Percentiles rank a stretch among this genome's conserved stretches.
Evolutionary conservation across 2,329 filamentous ascomycete genomes (phyloP).

Genomic region (Sarocladium strictum): DNA sequence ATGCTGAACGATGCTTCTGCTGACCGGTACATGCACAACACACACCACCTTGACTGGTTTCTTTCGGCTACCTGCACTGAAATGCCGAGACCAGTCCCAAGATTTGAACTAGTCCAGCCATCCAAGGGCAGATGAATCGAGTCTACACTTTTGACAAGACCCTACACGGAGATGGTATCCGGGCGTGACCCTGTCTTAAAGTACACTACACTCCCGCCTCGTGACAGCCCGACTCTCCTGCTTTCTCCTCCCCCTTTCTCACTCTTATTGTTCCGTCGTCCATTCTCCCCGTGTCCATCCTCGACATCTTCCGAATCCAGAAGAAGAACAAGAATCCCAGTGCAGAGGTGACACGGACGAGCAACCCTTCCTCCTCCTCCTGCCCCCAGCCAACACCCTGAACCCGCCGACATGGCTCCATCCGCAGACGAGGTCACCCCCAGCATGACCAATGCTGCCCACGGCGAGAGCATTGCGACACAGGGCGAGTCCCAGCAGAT

Average conservation of each 20-base stretch:
- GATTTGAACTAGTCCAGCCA: neutral
- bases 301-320: neutral
- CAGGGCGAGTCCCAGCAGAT: conserved; percentile 1
- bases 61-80: neutral
- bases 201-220: neutral
- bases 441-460: conserved; percentile 10
- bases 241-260: neutral
- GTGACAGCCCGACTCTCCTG: neutral
- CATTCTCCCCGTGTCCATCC: neutral
- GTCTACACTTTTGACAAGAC: neutral
- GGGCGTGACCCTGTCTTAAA: neutral
- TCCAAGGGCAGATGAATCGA: neutral
- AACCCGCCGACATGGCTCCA: neutral
- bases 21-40: neutral
- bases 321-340: neutral
- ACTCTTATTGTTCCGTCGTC: neutral
- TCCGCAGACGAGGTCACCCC: conserved; percentile 9
- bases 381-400: neutral
- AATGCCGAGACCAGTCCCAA: neutral
- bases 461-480: conserved; percentile 10
- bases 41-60: neutral
- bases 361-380: neutral
- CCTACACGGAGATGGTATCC: conserved; percentile 4
- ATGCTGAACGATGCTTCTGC: neutral
- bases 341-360: neutral